Conservation (phyloP, 176 grass and related monocot genomes). For the Triticum turgidum region DNA sequence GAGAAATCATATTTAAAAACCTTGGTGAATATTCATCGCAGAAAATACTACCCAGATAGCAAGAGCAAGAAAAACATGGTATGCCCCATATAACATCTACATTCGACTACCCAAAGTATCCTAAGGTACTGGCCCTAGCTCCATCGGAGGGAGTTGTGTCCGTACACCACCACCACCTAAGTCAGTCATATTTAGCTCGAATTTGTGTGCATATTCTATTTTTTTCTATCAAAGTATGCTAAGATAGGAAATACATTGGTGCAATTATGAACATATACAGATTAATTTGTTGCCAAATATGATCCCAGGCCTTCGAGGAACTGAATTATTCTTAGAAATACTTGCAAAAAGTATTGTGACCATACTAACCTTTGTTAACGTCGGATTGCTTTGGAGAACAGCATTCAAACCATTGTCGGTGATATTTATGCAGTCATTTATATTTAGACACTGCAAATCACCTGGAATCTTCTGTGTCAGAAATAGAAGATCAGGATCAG, state of each 20-base stretch:
- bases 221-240: not conserved
- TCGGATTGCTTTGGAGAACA: conserved; percentile 60
- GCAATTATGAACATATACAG: not conserved
- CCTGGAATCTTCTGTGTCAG: conserved; percentile 51
- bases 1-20: not conserved
- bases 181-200: not conserved
- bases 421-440: conserved; percentile 53
- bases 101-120: not conserved
- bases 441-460: conserved; percentile 53
- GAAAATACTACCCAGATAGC: not conserved
- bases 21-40: not conserved
- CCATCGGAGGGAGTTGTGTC: not conserved
- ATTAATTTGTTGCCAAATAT: not conserved
- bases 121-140: not conserved
- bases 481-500: conserved; percentile 53
- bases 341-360: conserved; percentile 22
- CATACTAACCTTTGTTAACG: conserved; percentile 74
- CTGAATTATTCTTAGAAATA: not conserved
- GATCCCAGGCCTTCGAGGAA: not conserved
- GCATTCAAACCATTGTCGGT: conserved; percentile 77
- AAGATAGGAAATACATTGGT: not conserved
- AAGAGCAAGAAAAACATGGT: conserved; percentile 17
- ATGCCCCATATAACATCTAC: not conserved
- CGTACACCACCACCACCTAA: not conserved
- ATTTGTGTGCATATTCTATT: not conserved